Base-by-base conservation (phyloP, 1,139 yeast species). In the Groenewaldozyma sp. region DNA sequence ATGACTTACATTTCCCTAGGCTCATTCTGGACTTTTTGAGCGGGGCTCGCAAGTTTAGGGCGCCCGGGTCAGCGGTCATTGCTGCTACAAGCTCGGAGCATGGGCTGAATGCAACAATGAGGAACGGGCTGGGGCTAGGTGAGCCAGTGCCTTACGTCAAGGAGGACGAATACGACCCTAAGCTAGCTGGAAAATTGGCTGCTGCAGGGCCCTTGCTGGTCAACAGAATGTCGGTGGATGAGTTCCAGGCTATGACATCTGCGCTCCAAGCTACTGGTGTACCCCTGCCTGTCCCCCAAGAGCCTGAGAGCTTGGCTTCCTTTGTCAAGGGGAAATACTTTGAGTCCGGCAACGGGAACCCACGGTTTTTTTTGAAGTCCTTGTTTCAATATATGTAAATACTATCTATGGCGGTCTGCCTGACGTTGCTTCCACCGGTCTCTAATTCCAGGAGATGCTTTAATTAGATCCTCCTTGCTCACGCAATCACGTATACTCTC, bases 401-500 rank as follows among this genome's bases (percentile, higher is more conserved):
- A 21, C 22, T 34, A 31, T 34, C 22, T 18, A 34, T 28, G 17
- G 5, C 31, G 36, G 11, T 32, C 38, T 24, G 31, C 41, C 37
- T 64, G 68, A 45, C 83, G 65, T 38, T 60, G 60, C 27, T 67
- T 61, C 81, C 82, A 76, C 4, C 60, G 51, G 14, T 52, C 56
- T 37, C 67, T 66, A 21, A 78, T 76, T 31, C 59, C 62, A 0
- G 63, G 60, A 24, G 70, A 68, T 2, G 68, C 60, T 18, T 66
- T 73, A 6, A 74, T 64, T 32, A 91, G 65, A 49, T 88, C 95
- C 41, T 83, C 82, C 48, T 82, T 78, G 16, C 76, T 69, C 2
- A 91, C 95, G 1, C 93, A 82, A 60, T 91, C 98, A 48, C 76
- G 74, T 37, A 93, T 91, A 56, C 94, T 81, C 46, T 78, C 76